phyloP scores from a whole-genome alignment of 768 basidiomycete genomes.

The Hysterangium stoloniferum region DNA sequence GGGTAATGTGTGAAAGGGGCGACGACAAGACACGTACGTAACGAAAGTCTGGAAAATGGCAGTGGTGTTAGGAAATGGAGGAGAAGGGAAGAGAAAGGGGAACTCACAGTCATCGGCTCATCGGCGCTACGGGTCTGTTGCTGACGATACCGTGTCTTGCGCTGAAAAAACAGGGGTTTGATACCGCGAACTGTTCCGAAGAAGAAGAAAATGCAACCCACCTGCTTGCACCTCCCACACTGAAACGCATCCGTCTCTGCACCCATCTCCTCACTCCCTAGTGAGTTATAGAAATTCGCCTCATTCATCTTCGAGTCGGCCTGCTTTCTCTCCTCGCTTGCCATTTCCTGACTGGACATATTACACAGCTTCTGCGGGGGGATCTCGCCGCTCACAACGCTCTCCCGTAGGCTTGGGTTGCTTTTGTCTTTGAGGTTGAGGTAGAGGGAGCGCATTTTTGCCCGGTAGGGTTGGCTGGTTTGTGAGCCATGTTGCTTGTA shows the following conservation, averaged over 20 bases:
- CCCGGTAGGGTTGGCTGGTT: constrained; percentile 46
- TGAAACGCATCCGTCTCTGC: constrained; percentile 99
- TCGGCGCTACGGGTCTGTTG: constrained; percentile 97
- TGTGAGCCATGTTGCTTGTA: constrained; percentile 34
- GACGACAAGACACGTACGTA: constrained; percentile 43
- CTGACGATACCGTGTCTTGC: constrained; percentile 89
- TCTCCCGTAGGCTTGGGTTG: constrained; percentile 80
- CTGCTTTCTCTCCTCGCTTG: constrained; percentile 83
- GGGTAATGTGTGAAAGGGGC: constrained; percentile 7
- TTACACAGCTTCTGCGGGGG: constrained; percentile 58
- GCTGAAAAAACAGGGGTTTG: constrained; percentile 28
- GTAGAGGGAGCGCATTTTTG: constrained; percentile 80
- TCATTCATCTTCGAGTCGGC: constrained; percentile 75
- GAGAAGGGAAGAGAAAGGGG: background rate
- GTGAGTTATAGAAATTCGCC: constrained; percentile 84
- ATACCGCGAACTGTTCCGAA: background rate
- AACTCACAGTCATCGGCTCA: constrained; percentile 92
- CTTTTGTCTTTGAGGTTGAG: constrained; percentile 95
- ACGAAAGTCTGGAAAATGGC: constrained; percentile 64
- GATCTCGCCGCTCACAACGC: constrained; percentile 77
- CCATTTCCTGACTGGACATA: constrained; percentile 92
- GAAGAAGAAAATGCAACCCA: constrained; percentile 20
- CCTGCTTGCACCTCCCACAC: constrained; percentile 90
- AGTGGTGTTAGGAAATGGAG: constrained; percentile 7
- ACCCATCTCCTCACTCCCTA: constrained; percentile 81